Evolutionary conservation across 208 protist species (phyloP).

Genomic region (Naegleria fowleri): DNA sequence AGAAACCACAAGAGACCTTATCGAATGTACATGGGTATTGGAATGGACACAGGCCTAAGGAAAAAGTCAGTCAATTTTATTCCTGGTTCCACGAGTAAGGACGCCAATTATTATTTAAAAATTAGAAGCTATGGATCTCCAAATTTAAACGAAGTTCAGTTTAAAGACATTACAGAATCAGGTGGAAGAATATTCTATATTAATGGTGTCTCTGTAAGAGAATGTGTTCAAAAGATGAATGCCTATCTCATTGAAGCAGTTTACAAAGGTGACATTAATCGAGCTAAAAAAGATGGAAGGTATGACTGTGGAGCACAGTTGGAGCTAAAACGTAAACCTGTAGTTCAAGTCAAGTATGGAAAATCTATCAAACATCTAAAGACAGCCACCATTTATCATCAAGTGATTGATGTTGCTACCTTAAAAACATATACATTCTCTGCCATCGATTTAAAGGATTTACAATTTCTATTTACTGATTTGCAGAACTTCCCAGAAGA

Average conservation of each 20-base stretch:
- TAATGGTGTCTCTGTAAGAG: neutral
- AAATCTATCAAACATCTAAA: neutral
- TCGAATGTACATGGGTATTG: neutral
- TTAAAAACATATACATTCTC: neutral
- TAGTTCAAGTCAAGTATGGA: neutral
- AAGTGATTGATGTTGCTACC: neutral
- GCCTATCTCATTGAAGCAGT: neutral
- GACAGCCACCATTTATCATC: neutral
- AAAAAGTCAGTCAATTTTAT: neutral
- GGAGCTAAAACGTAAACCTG: neutral
- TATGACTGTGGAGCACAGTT: neutral
- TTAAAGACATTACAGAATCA: neutral
- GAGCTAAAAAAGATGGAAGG: neutral
- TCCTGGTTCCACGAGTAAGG: neutral
- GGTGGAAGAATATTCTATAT: neutral
- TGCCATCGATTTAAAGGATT: neutral
- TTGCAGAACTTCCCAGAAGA: neutral
- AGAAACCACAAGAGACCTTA: neutral
- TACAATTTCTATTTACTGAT: neutral
- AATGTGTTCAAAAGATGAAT: neutral
- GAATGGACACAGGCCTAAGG: neutral
- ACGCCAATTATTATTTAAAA: neutral
- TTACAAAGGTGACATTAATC: neutral
- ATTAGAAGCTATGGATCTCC: neutral
- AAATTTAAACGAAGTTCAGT: neutral